A percentile compares a stretch with the other conserved stretches of the same genome.
These are phyloP conservation scores for Thermothelomyces thermophilus DNA, from an alignment of 2,329 filamentous ascomycete genomes.

Conservation along the genomic window DNA sequence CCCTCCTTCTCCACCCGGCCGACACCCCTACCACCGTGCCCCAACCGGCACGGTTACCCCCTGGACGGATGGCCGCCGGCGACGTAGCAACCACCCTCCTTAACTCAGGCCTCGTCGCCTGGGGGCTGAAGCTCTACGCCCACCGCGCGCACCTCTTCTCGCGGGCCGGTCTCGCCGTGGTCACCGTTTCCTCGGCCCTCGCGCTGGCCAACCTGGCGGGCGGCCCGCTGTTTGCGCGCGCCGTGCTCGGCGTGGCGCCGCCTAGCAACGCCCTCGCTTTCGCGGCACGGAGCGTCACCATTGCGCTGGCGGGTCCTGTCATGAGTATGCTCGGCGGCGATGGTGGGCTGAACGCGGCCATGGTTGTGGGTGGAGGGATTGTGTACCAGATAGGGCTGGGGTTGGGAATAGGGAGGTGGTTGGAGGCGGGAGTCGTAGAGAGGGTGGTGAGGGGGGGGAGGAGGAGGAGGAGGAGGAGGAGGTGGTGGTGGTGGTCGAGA, in stretches of 20 bases:
- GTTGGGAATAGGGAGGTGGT: conserved; percentile 26
- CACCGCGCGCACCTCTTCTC: conserved; percentile 42
- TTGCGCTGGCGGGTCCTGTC: conserved; percentile 44
- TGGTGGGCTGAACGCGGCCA: conserved; percentile 40
- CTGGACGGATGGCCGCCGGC: conserved; percentile 38
- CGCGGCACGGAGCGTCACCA: conserved; percentile 43
- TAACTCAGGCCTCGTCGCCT: conserved; percentile 45
- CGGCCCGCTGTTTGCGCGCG: conserved; percentile 34
- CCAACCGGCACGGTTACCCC: not conserved
- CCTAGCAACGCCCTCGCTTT: conserved; percentile 36
- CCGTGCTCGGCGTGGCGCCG: conserved; percentile 32
- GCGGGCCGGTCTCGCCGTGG: conserved; percentile 34
- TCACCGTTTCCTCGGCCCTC: conserved; percentile 32
- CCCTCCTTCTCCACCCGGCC: conserved; percentile 20
- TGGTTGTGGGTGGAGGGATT: conserved; percentile 48
- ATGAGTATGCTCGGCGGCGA: conserved; percentile 41
- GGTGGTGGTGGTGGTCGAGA: too few species aligned
- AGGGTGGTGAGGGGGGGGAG: not conserved
- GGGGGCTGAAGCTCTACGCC: conserved; percentile 49
- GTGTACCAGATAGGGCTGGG: conserved; percentile 32
- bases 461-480: not conserved
- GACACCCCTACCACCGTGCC: not conserved
- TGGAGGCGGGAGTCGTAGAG: conserved; percentile 12
- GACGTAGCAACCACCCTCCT: conserved; percentile 44
- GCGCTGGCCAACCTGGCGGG: conserved; percentile 39